Conservation (phyloP, 352 stramenopile genomes). For the Globisporangium cylindrosporum region DNA sequence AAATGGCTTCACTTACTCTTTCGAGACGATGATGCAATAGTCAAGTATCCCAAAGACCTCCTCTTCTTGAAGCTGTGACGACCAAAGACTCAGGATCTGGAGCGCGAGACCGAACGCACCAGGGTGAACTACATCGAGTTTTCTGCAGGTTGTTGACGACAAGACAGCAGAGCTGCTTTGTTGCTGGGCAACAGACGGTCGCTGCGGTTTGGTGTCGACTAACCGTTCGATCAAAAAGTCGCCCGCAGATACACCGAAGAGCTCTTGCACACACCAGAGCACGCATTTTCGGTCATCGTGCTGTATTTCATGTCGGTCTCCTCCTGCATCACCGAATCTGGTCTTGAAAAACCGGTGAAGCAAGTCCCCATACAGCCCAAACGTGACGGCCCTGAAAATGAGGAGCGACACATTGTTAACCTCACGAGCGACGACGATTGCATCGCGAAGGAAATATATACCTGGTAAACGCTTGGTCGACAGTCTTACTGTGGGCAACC, state of each 20-base stretch:
- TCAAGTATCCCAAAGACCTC: slow-evolving; percentile 18
- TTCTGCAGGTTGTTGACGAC: background rate
- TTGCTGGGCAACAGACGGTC: background rate
- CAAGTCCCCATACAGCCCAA: slow-evolving; percentile 29
- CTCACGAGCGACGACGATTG: background rate
- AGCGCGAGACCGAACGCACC: slow-evolving; percentile 25
- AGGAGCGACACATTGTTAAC: background rate
- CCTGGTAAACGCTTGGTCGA: slow-evolving; percentile 12
- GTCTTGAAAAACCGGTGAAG: slow-evolving; percentile 19
- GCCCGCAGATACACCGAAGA: slow-evolving; percentile 10
- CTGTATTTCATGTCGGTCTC: background rate
- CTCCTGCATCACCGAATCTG: background rate
- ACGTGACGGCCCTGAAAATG: slow-evolving; percentile 22
- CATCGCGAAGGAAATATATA: background rate
- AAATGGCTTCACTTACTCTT: slow-evolving; percentile 3
- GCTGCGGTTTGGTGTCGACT: background rate
- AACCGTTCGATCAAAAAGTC: background rate
- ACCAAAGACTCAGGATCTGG: slow-evolving; percentile 29
- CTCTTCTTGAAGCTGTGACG: slow-evolving; percentile 11
- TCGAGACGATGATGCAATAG: slow-evolving; percentile 7
- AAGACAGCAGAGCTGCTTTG: background rate
- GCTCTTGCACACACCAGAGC: slow-evolving; percentile 3
- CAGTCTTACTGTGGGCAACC: slow-evolving; percentile 4
- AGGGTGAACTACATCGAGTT: slow-evolving; percentile 18
- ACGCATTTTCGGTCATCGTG: background rate